These are phyloP conservation scores for Simmondsia chinensis DNA, from an alignment of 148 eudicot species.

Conservation along the genomic window DNA sequence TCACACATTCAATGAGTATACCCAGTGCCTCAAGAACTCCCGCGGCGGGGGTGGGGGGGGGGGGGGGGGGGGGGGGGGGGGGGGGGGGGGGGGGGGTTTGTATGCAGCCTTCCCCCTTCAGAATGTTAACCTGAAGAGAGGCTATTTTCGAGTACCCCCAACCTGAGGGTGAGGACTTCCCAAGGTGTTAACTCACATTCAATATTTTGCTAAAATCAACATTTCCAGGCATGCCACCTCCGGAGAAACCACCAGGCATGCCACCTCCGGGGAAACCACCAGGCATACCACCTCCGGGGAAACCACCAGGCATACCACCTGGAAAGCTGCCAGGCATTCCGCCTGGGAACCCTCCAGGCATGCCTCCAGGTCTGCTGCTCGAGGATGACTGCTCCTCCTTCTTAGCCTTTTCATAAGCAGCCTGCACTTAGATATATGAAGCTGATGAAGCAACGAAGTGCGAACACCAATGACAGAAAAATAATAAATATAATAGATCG, in stretches of 20 bases:
- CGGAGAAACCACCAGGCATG: conserved; percentile 52
- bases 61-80: too few species aligned
- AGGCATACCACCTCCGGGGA: conserved; percentile 37
- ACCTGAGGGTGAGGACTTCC: too few species aligned
- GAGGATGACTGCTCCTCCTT: conserved; percentile 68
- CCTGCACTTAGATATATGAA: too few species aligned
- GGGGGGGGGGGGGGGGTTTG: too few species aligned
- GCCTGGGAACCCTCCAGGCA: conserved; percentile 51
- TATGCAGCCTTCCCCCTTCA: too few species aligned
- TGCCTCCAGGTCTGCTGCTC: conserved; percentile 54
- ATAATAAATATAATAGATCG: background rate
- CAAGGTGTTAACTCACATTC: conserved; percentile 42
- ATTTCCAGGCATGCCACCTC: conserved; percentile 71
- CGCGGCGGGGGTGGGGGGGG: too few species aligned
- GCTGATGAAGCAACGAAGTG: too few species aligned
- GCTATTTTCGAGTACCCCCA: too few species aligned
- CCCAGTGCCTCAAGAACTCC: too few species aligned
- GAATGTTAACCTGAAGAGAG: too few species aligned
- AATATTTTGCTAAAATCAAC: conserved; percentile 85
- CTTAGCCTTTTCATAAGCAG: conserved; percentile 95
- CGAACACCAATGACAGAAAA: too few species aligned
- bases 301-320: conserved; percentile 63
- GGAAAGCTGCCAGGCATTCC: conserved; percentile 32
- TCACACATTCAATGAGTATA: too few species aligned
- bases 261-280: conserved; percentile 42